Percentiles rank a stretch among this genome's conserved stretches.
Evolutionary conservation across 2,329 filamentous ascomycete genomes (phyloP).

Genomic region (Pseudovirgaria hyperparasitica): DNA sequence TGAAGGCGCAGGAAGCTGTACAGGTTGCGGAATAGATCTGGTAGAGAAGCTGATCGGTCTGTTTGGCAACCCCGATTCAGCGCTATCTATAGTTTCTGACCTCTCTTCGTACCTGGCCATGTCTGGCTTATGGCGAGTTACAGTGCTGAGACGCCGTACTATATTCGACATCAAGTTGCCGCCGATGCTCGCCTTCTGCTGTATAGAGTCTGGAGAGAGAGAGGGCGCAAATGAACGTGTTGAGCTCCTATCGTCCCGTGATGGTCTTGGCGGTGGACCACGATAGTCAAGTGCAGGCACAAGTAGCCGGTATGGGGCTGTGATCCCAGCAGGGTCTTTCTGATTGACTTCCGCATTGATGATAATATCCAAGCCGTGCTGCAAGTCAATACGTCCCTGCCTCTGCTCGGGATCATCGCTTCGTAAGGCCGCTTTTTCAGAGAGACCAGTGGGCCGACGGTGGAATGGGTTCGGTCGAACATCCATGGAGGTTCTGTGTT

Average conservation of each 20-base stretch:
- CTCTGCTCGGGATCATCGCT: conserved; percentile 10
- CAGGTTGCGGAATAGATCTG: too few species aligned
- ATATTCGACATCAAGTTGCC: too few species aligned
- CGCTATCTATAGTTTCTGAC: neutral
- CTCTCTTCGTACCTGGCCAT: conserved; percentile 5
- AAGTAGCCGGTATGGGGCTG: conserved; percentile 72
- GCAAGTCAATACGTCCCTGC: conserved; percentile 51
- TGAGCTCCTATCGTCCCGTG: conserved; percentile 2
- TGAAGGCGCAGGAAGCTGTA: too few species aligned
- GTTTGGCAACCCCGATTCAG: too few species aligned
- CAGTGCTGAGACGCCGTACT: too few species aligned
- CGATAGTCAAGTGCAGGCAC: conserved; percentile 58
- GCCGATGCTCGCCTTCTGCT: neutral
- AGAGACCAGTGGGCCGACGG: conserved; percentile 30
- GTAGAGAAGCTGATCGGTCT: too few species aligned
- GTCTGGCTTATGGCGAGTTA: too few species aligned
- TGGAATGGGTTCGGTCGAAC: conserved; percentile 27
- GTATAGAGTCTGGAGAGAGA: neutral
- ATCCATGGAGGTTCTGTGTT: conserved; percentile 1
- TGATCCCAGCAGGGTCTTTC: conserved; percentile 76
- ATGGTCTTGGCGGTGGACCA: conserved; percentile 15
- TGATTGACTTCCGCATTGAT: conserved; percentile 83
- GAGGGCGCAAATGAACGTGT: neutral
- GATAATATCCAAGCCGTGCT: conserved; percentile 74
- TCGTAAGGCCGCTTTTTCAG: conserved; percentile 26